Evolutionary conservation across 768 basidiomycete genomes (phyloP).

Genomic region (Suillus discolor): DNA sequence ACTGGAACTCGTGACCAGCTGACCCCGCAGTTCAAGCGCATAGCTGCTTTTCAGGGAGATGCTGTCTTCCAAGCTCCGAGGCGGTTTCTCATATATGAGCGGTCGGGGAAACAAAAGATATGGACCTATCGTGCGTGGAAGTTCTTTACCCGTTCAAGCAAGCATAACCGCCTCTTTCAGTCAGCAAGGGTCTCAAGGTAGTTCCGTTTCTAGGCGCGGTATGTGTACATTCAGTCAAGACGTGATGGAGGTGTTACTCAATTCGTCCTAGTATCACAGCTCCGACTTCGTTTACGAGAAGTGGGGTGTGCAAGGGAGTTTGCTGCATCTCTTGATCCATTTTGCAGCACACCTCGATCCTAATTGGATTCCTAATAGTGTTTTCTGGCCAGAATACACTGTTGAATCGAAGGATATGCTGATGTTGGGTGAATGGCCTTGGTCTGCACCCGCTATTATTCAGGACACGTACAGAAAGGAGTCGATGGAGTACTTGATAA

Average conservation of each 20-base stretch:
- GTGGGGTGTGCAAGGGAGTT: neutral
- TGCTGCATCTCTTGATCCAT: neutral
- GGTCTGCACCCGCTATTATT: neutral
- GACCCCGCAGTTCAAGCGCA: conserved; percentile 41
- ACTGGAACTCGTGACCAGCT: conserved; percentile 19
- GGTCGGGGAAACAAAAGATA: conserved; percentile 32
- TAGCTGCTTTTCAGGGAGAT: conserved; percentile 41
- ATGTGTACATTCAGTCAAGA: neutral
- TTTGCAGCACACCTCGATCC: neutral
- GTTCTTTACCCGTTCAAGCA: neutral
- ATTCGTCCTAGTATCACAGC: neutral
- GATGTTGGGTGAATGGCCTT: neutral
- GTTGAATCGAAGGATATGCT: neutral
- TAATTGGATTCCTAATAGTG: neutral
- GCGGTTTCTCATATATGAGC: conserved; percentile 36
- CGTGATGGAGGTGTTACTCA: too few relatives aligned
- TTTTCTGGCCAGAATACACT: neutral
- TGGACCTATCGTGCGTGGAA: conserved; percentile 38
- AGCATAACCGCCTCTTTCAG: neutral
- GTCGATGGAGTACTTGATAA: neutral
- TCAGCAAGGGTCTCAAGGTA: neutral
- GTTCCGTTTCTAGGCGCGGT: neutral
- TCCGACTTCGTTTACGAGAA: neutral
- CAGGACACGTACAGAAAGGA: neutral
- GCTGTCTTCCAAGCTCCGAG: conserved; percentile 36